Evolutionary conservation across 768 basidiomycete genomes (phyloP), one percentile per base, ranked within the genome.

Genomic region (Leccinum broughii): DNA sequence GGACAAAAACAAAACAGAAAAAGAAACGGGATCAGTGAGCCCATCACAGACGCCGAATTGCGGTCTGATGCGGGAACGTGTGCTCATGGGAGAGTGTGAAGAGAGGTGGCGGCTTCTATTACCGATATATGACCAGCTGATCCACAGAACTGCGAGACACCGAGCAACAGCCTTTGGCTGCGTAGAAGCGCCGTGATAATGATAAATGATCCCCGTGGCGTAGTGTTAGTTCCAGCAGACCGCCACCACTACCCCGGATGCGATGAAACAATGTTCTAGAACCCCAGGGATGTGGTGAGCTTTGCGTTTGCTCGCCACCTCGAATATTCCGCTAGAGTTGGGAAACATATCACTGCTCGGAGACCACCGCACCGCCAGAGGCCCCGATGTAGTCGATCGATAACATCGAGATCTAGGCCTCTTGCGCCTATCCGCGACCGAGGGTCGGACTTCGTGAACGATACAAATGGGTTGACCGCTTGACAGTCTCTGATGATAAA

Each of bases 391-490:
- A 55, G 75, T 77, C 26, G 30, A 88, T 62, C 37, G 69, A 73
- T 51, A 88, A 76, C 52, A 75, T 54, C 70, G 49, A 88, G 75
- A 15, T 70, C 59, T 6, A 78, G 76, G 44, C 73, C 79, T 11
- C 20, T 66, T 65, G 55, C 71, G 74, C 63, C 85, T 78, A 61
- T 82, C 81, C 26, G 64, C 61, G 28, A 77, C 64, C 44, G 77
- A 77, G 1, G 85, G 86, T n/a, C 84, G 81, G 51, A 85, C 83
- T 54, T 84, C 77, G n/a, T 63, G 55, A 79, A 66, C 83, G 84
- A 52, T 81, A 85, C 10, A 80, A 75, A n/a, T 86, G 77, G 77
- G 56, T 81, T 80, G 54, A 86, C 75, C 1, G 67, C 70, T 55
- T 70, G 69, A 34, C 80, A 65, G 53, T 46, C 55, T 22, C 54